Evolutionary conservation across 208 protist genomes (phyloP).

Genomic region (Leptomonas seymouri): DNA sequence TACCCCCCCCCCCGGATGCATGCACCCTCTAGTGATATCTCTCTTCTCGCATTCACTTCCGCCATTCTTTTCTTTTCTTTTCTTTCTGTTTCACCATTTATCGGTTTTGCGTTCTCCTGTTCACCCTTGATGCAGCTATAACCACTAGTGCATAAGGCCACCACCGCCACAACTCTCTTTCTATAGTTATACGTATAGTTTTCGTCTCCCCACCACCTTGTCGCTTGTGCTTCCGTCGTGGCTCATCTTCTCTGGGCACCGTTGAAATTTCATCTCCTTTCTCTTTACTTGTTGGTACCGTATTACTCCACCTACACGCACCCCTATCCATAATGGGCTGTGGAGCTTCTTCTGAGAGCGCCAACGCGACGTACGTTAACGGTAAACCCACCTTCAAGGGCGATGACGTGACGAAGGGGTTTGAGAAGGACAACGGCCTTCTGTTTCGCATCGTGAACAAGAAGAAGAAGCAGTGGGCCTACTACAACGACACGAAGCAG

Average conservation of each 20-base stretch:
- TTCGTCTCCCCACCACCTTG: too few relatives aligned
- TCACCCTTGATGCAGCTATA: too few relatives aligned
- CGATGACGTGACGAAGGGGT: slow-evolving; percentile 71
- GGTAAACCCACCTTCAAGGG: slow-evolving; percentile 74
- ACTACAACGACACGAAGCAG: slow-evolving; percentile 89
- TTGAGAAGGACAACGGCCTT: slow-evolving; percentile 81
- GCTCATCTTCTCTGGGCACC: too few relatives aligned
- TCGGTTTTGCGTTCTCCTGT: neutral
- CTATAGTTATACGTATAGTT: neutral
- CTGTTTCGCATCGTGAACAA: slow-evolving; percentile 86
- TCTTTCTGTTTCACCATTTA: neutral
- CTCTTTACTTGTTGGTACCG: too few relatives aligned
- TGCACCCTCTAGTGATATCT: too few relatives aligned
- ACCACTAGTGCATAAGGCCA: too few relatives aligned
- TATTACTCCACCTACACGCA: slow-evolving; percentile 7
- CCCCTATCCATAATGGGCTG: slow-evolving; percentile 70
- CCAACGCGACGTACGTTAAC: slow-evolving; percentile 57
- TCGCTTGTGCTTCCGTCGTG: too few relatives aligned
- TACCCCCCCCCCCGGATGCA: too few relatives aligned
- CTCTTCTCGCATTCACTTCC: neutral
- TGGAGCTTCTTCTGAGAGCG: slow-evolving; percentile 51
- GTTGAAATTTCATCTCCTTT: neutral
- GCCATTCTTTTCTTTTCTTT: neutral
- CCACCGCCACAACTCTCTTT: too few relatives aligned
- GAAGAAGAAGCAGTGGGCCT: slow-evolving; percentile 82